Evolutionary conservation across 2,329 filamentous ascomycete species (phyloP).

Genomic region (Penicillium verrucosum): DNA sequence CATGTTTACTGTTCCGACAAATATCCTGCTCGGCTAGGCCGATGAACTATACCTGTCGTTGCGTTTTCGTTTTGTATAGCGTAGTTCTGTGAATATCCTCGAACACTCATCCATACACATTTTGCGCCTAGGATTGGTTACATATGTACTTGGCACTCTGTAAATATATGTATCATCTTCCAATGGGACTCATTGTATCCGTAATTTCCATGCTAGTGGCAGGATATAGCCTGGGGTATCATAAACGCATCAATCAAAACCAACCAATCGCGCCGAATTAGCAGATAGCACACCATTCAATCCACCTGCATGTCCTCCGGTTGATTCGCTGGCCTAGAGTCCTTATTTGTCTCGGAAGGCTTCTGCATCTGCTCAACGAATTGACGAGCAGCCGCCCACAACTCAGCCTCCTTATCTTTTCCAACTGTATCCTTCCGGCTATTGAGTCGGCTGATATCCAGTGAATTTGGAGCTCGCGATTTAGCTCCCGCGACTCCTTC

Average conservation of each 20-base stretch:
- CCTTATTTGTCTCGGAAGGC: conserved; percentile 3
- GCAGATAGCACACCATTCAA: conserved; percentile 18
- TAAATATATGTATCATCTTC: conserved; percentile 6
- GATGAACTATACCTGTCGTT: conserved; percentile 11
- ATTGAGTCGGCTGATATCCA: conserved; percentile 89
- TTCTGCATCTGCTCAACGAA: conserved; percentile 49
- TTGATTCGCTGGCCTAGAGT: conserved; percentile 15
- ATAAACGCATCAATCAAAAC: conserved; percentile 1
- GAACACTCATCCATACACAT: conserved; percentile 5
- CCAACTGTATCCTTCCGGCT: conserved; percentile 78
- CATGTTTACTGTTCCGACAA: neutral
- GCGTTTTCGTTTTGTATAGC: conserved; percentile 18
- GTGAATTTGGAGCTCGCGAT: conserved; percentile 50
- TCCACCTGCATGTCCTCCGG: conserved; percentile 41
- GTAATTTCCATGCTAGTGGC: conserved; percentile 1
- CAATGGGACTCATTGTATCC: conserved; percentile 1
- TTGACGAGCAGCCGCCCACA: conserved; percentile 63
- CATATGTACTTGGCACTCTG: neutral
- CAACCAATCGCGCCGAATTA: conserved; percentile 46
- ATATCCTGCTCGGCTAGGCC: conserved; percentile 7
- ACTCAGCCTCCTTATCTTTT: conserved; percentile 76
- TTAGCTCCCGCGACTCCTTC: conserved; percentile 20
- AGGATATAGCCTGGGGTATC: conserved; percentile 11
- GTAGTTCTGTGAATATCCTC: conserved; percentile 14
- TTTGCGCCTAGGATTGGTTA: neutral